Evolutionary conservation across 345 rosid species (phyloP).

Genomic region (Salix purpurea): DNA sequence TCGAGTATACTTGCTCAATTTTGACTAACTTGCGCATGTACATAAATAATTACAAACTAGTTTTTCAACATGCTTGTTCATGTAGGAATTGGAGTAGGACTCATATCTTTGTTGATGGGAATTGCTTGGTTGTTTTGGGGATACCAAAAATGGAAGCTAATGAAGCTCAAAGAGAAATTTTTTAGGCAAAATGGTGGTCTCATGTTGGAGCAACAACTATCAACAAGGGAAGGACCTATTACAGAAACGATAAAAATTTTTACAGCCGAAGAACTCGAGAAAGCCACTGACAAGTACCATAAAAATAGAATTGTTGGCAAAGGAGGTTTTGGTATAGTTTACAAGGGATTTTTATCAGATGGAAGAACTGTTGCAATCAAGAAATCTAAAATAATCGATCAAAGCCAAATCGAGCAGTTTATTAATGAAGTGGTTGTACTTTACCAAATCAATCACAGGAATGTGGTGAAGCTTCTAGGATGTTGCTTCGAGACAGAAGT

Average conservation of each 20-base stretch:
- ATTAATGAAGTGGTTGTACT: neutral
- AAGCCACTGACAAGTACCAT: neutral
- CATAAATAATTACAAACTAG: too few relatives aligned
- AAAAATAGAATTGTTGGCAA: neutral
- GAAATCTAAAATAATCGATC: neutral
- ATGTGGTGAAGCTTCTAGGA: neutral
- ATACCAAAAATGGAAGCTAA: neutral
- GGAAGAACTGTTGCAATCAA: neutral
- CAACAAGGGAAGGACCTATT: neutral
- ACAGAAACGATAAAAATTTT: neutral
- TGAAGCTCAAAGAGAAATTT: too few relatives aligned
- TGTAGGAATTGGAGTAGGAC: too few relatives aligned
- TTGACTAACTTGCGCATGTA: too few relatives aligned
- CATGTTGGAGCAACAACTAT: neutral
- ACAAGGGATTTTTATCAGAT: neutral
- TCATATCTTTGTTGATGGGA: too few relatives aligned
- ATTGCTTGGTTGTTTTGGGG: too few relatives aligned
- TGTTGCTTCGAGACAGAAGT: neutral
- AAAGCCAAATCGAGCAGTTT: neutral
- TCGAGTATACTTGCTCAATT: too few relatives aligned
- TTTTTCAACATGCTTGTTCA: too few relatives aligned
- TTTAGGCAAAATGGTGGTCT: constrained; percentile 2
- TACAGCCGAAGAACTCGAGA: neutral
- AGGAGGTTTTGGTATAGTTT: neutral
- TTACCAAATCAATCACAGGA: neutral